Evolutionary conservation across 2,329 filamentous ascomycete species (phyloP).

Genomic region (Beauveria asiatica): DNA sequence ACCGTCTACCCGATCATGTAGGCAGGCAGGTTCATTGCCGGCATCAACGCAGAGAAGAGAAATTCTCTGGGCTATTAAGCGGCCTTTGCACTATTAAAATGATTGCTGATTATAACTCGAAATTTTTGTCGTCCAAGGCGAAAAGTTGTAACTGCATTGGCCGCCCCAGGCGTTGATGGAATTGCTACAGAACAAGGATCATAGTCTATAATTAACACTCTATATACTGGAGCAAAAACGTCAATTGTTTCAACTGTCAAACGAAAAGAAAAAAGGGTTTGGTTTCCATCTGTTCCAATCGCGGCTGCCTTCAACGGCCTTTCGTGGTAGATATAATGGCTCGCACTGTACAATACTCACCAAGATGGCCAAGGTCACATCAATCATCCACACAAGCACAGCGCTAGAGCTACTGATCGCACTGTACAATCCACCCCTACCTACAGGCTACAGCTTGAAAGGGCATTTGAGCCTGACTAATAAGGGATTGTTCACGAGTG

Average conservation of each 20-base stretch:
- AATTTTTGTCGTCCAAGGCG: not conserved
- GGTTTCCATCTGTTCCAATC: not conserved
- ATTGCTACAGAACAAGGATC: not conserved
- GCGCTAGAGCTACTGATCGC: not conserved
- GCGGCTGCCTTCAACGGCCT: not conserved
- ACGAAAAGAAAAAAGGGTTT: not conserved
- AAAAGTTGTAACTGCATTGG: not conserved
- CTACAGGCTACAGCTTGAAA: not conserved
- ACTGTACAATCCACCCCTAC: slow-evolving; percentile 7
- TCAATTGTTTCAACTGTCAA: not conserved
- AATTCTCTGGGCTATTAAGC: too few species aligned
- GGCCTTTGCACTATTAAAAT: too few species aligned
- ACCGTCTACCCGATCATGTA: not conserved
- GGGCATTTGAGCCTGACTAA: not conserved
- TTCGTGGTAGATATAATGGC: not conserved
- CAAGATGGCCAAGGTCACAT: not conserved
- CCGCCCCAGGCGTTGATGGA: not conserved
- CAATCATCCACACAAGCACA: not conserved
- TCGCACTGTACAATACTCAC: not conserved
- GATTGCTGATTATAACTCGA: not conserved
- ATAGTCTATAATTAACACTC: not conserved
- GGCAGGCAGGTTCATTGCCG: not conserved
- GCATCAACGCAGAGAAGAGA: not conserved
- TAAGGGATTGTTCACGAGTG: not conserved
- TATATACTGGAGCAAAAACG: not conserved